Conservation (phyloP, 2,329 filamentous ascomycete species). For the Colletotrichum sojae region DNA sequence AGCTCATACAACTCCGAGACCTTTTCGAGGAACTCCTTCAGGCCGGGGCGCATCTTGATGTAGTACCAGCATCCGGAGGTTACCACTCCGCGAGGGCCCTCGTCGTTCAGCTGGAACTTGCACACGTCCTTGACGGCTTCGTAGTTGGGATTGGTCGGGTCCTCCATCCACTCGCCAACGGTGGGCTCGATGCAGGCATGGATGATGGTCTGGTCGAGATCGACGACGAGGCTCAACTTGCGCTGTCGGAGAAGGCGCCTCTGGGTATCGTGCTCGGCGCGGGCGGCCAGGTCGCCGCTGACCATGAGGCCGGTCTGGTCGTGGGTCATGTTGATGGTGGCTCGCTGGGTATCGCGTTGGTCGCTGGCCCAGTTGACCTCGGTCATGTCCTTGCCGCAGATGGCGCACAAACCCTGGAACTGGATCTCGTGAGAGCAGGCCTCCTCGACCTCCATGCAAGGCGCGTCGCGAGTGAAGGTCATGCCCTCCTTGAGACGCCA, state of each 20-base stretch:
- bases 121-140: conserved; percentile 90
- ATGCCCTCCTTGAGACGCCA: conserved; percentile 83
- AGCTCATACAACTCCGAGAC: conserved; percentile 90
- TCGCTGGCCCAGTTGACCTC: conserved; percentile 88
- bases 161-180: conserved; percentile 93
- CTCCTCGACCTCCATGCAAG: conserved; percentile 85
- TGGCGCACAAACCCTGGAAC: conserved; percentile 89
- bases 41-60: conserved; percentile 94
- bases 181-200: conserved; percentile 98
- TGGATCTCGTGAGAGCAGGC: conserved; percentile 92
- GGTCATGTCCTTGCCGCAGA: conserved; percentile 97
- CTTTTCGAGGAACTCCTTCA: conserved; percentile 83
- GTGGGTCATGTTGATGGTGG: conserved; percentile 95
- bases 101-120: conserved; percentile 90
- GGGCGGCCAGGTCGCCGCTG: conserved; percentile 83
- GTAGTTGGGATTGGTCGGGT: conserved; percentile 91
- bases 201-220: conserved; percentile 98
- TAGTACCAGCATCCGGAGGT: conserved; percentile 90
- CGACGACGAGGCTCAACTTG: conserved; percentile 94
- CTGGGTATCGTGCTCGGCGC: conserved; percentile 89
- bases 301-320: conserved; percentile 90
- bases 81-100: conserved; percentile 78
- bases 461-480: conserved; percentile 70
- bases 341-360: conserved; percentile 83
- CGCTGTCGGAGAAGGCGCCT: conserved; percentile 82